Percentiles rank a stretch among this genome's conserved stretches.
These are phyloP conservation scores for Seiridium cupressi DNA, from an alignment of 2,329 filamentous ascomycete species.

Conservation along the genomic window DNA sequence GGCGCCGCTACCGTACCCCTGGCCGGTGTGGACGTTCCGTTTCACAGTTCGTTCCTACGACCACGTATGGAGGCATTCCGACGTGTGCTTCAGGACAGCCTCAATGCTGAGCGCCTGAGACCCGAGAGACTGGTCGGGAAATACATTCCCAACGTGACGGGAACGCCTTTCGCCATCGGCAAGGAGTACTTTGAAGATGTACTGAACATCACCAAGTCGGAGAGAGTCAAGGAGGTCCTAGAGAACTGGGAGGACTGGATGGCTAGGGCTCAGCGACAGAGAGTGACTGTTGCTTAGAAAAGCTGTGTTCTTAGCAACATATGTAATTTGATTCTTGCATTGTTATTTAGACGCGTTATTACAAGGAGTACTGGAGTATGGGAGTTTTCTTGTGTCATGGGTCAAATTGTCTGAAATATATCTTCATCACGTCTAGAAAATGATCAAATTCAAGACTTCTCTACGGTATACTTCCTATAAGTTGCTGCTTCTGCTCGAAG, in stretches of 20 bases:
- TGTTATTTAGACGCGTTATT: no score
- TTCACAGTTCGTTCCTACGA: slow-evolving; percentile 25
- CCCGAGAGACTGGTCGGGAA: slow-evolving; percentile 25
- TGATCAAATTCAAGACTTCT: no score
- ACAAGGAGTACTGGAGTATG: no score
- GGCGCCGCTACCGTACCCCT: slow-evolving; percentile 28
- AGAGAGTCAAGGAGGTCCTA: slow-evolving; percentile 17
- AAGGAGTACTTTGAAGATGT: slow-evolving; percentile 23
- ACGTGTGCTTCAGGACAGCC: slow-evolving; percentile 20
- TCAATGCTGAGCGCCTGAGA: slow-evolving; percentile 20
- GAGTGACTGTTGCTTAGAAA: not conserved
- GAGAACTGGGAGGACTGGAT: slow-evolving; percentile 29
- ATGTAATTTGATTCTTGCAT: not conserved
- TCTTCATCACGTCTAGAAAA: no score
- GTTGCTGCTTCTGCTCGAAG: no score
- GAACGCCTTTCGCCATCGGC: slow-evolving; percentile 25
- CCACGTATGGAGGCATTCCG: slow-evolving; percentile 26
- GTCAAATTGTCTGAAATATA: no score
- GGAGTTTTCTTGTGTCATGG: no score
- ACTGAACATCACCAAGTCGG: slow-evolving; percentile 16
- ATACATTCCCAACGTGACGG: slow-evolving; percentile 33
- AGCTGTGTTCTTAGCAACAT: not conserved
- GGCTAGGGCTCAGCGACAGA: slow-evolving; percentile 8
- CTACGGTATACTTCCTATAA: no score
- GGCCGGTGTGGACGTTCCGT: slow-evolving; percentile 29